Conservation (phyloP, 768 basidiomycete genomes). For the Obba rivulosa region DNA sequence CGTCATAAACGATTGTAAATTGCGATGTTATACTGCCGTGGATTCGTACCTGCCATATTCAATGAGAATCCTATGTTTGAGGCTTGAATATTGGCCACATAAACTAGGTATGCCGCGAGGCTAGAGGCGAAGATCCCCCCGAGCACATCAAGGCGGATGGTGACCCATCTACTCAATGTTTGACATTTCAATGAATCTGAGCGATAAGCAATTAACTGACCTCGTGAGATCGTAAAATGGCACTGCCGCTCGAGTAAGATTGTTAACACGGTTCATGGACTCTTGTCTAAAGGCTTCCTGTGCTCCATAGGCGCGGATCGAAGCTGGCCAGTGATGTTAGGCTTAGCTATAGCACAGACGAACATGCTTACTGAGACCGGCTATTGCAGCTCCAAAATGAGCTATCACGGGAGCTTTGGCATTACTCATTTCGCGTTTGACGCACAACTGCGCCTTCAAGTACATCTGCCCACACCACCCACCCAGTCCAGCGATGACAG, state of each 20-base stretch:
- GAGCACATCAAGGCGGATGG: conserved; percentile 51
- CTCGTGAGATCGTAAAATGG: conserved; percentile 40
- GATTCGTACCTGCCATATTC: too few species aligned
- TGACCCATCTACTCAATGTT: conserved; percentile 25
- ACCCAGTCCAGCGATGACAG: conserved; percentile 31
- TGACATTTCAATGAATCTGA: too few species aligned
- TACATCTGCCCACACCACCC: conserved; percentile 36
- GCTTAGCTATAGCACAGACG: too few species aligned
- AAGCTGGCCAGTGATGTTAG: too few species aligned
- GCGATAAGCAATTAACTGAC: conserved; percentile 1
- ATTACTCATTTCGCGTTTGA: too few species aligned
- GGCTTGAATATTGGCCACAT: conserved; percentile 31
- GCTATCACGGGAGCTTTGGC: too few species aligned
- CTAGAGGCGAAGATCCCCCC: conserved; percentile 50
- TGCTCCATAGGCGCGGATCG: conserved; percentile 51
- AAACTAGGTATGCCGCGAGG: conserved; percentile 53
- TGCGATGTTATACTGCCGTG: conserved; percentile 35
- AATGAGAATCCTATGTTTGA: too few species aligned
- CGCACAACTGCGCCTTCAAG: too few species aligned
- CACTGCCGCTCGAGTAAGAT: conserved; percentile 33
- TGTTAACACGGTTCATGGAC: conserved; percentile 38
- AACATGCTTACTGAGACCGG: too few species aligned
- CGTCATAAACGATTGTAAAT: background rate
- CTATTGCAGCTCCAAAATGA: too few species aligned
- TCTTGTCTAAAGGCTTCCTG: conserved; percentile 37